Evolutionary conservation across 2,329 filamentous ascomycete species (phyloP).

Genomic region (Trichoderma harzianum): DNA sequence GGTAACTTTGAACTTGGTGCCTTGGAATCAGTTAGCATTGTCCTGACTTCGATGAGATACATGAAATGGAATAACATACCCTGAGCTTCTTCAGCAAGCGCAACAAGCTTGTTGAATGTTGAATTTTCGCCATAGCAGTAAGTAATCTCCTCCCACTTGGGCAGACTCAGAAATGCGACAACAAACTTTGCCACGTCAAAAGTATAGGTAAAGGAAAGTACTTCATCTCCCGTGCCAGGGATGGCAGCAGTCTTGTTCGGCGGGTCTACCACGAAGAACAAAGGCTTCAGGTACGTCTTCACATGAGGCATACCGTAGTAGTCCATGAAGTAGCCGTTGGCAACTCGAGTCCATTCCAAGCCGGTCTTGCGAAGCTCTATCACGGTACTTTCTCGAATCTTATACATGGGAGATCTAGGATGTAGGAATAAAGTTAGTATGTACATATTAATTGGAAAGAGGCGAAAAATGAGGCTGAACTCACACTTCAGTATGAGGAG

Average conservation of each 20-base stretch:
- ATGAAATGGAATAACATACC: neutral
- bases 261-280: neutral
- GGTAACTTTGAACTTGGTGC: neutral
- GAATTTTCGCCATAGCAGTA: neutral
- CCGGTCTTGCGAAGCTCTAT: neutral
- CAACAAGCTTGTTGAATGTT: neutral
- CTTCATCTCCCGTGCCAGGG: neutral
- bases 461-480: too few species aligned
- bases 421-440: neutral
- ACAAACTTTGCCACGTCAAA: conserved; percentile 1
- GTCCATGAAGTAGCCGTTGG: conserved; percentile 11
- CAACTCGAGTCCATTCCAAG: conserved; percentile 3
- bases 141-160: conserved; percentile 1
- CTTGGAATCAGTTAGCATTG: neutral
- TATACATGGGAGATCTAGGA: neutral
- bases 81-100: neutral
- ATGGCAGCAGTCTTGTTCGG: neutral
- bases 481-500: neutral
- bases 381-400: neutral
- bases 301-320: neutral
- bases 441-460: too few species aligned
- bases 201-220: conserved; percentile 5
- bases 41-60: accelerated
- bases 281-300: neutral
- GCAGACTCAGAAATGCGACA: neutral